Conservation (phyloP, 2,329 filamentous ascomycete species). For the Calonectria pseudoturangicola region DNA sequence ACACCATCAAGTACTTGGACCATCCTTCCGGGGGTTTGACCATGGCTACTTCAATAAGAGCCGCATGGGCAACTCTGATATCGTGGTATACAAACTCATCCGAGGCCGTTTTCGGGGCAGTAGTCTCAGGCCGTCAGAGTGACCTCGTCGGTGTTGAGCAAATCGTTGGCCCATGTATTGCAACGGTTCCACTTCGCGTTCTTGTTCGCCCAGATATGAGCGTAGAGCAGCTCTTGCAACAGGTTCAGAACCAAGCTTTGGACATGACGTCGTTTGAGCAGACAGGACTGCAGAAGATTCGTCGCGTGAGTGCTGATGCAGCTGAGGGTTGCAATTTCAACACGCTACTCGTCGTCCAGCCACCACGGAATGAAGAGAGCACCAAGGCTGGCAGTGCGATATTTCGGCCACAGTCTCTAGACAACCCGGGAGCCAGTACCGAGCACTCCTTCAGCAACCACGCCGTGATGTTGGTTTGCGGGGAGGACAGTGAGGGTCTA, state of each 20-base stretch:
- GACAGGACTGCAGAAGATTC: slow-evolving; percentile 22
- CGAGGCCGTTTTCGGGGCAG: slow-evolving; percentile 23
- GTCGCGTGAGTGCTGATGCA: neutral
- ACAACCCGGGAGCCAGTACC: slow-evolving; percentile 2
- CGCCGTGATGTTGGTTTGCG: slow-evolving; percentile 15
- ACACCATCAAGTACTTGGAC: slow-evolving; percentile 21
- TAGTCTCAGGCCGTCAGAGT: slow-evolving; percentile 20
- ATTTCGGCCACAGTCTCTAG: slow-evolving; percentile 12
- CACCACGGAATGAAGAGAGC: slow-evolving; percentile 12
- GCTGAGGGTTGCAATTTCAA: slow-evolving; percentile 27
- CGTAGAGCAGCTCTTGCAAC: slow-evolving; percentile 22
- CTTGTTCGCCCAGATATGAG: slow-evolving; percentile 25
- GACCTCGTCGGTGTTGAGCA: slow-evolving; percentile 19
- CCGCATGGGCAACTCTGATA: slow-evolving; percentile 22
- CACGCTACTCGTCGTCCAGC: slow-evolving; percentile 24
- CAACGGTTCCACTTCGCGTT: slow-evolving; percentile 21
- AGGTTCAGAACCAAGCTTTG: slow-evolving; percentile 22
- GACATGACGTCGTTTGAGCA: slow-evolving; percentile 24
- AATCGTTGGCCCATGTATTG: slow-evolving; percentile 22
- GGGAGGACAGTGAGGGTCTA: slow-evolving; percentile 10
- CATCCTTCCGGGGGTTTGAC: slow-evolving; percentile 9
- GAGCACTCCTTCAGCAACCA: slow-evolving; percentile 17
- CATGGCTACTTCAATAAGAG: slow-evolving; percentile 22
- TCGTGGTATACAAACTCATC: slow-evolving; percentile 26
- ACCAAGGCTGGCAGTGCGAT: slow-evolving; percentile 4